phyloP scores from a whole-genome alignment of 2,329 filamentous ascomycete species.

The Stachybotrys echinatus region DNA sequence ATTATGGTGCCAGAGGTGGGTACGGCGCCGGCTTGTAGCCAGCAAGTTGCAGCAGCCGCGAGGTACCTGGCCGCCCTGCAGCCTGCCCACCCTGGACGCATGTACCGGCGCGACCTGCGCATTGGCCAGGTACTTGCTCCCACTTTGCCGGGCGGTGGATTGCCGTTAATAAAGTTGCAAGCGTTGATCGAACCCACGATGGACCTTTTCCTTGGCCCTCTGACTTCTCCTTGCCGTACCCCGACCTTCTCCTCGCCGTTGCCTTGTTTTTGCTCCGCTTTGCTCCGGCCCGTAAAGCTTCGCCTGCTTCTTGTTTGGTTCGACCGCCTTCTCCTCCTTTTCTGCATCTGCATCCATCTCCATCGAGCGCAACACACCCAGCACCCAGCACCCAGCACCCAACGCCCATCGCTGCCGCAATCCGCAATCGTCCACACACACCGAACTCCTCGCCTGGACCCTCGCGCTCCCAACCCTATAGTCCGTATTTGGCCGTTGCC shows the following conservation, averaged over 20 bases:
- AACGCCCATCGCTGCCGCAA: too few species aligned
- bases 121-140: neutral
- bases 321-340: neutral
- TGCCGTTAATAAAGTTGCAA: too few species aligned
- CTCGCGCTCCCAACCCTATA: neutral
- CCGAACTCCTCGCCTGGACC: neutral
- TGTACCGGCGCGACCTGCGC: neutral
- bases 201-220: conserved; percentile 3
- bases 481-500: neutral
- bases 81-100: neutral
- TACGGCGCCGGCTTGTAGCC: too few species aligned
- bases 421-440: neutral
- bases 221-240: conserved; percentile 5
- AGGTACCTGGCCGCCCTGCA: neutral
- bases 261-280: neutral
- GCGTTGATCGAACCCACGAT: neutral
- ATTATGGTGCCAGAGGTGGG: too few species aligned
- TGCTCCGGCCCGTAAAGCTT: neutral
- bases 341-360: neutral
- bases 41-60: neutral
- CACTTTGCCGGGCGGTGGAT: too few species aligned
- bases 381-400: too few species aligned
- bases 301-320: neutral
- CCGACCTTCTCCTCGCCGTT: neutral
- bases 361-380: neutral